phyloP scores from a whole-genome alignment of 495 filamentous ascomycete genomes.

The Chaetomium cochliodes region DNA sequence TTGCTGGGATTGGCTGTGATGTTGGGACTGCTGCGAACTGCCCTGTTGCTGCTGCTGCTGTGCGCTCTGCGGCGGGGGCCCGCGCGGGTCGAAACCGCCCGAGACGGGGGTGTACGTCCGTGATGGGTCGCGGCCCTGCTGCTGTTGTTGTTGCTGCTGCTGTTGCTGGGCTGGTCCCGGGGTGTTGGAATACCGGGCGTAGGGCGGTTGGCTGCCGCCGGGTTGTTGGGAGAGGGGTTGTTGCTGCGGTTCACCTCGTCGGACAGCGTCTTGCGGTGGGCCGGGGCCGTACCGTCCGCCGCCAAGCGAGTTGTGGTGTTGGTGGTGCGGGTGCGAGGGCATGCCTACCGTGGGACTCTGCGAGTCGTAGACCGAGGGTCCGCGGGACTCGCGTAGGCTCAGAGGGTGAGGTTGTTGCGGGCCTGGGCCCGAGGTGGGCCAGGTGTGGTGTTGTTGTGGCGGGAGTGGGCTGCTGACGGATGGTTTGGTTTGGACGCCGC shows the following conservation, averaged over 20 bases:
- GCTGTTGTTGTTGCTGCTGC: constrained; percentile 18
- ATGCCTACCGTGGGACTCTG: constrained; percentile 30
- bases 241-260: constrained; percentile 19
- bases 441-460: constrained; percentile 40
- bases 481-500: constrained; percentile 41
- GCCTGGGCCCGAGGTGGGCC: constrained; percentile 35
- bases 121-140: constrained; percentile 22
- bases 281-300: constrained; percentile 26
- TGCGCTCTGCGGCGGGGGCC: constrained; percentile 22
- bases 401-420: constrained; percentile 40
- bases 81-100: constrained; percentile 27
- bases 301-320: constrained; percentile 31
- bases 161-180: constrained; percentile 28
- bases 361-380: constrained; percentile 35
- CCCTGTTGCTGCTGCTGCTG: too few relatives aligned
- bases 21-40: too few relatives aligned
- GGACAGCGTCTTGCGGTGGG: constrained; percentile 22
- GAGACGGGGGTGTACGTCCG: constrained; percentile 36
- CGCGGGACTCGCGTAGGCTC: constrained; percentile 40
- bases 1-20: not conserved
- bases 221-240: constrained; percentile 15
- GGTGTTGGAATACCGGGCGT: constrained; percentile 33
- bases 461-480: constrained; percentile 39
- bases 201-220: constrained; percentile 33
- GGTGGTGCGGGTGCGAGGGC: constrained; percentile 27